phyloP scores from a whole-genome alignment of 306 rosid genomes.

The Quercus gilva region DNA sequence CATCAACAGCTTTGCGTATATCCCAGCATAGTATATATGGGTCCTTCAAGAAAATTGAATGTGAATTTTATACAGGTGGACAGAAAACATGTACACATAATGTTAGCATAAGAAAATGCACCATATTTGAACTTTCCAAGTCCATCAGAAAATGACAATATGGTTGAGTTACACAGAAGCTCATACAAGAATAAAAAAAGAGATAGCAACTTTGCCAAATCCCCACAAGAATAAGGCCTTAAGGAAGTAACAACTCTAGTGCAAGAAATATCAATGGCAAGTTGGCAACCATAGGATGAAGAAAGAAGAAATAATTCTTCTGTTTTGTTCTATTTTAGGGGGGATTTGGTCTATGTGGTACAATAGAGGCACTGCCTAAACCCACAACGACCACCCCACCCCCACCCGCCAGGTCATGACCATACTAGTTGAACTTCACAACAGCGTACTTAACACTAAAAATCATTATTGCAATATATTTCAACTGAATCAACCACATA shows the following conservation, averaged over 20 bases:
- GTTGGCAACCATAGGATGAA: background rate
- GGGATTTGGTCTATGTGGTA: background rate
- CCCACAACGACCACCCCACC: background rate
- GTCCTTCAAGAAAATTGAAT: slow-evolving; percentile 59
- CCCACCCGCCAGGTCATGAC: too few species aligned
- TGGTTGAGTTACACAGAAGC: background rate
- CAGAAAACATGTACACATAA: slow-evolving; percentile 3
- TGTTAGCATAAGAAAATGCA: background rate
- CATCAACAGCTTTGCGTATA: slow-evolving; percentile 84
- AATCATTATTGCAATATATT: background rate
- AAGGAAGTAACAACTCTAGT: background rate
- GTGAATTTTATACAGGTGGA: slow-evolving; percentile 2
- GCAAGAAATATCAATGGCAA: background rate
- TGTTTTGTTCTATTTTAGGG: background rate
- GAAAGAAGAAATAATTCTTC: background rate
- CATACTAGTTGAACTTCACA: too few species aligned
- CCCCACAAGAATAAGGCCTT: background rate
- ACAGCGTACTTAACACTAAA: background rate
- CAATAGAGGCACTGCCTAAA: background rate
- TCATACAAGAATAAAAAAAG: background rate
- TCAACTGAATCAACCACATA: background rate
- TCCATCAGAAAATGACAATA: too few species aligned
- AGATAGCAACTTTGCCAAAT: background rate
- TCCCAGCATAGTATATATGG: slow-evolving; percentile 99
- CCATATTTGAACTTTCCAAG: background rate